Evolutionary conservation across 805 yeast species (phyloP).

Genomic region (Yueomyces sinensis): DNA sequence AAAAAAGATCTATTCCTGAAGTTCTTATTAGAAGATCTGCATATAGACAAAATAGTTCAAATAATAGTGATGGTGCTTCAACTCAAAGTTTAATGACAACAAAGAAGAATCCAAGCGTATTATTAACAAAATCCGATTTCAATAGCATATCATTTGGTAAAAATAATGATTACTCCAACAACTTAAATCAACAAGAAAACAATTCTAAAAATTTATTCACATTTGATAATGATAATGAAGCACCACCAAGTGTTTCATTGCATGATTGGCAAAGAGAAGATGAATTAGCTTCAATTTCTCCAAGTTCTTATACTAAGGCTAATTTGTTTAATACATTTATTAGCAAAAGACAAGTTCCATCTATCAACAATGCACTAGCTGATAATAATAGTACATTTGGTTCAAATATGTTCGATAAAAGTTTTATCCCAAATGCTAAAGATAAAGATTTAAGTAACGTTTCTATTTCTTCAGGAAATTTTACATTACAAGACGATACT

Average conservation of each 20-base stretch:
- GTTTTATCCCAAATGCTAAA: neutral
- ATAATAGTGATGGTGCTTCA: constrained; percentile 4
- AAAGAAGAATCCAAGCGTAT: constrained; percentile 2
- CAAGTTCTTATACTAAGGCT: constrained; percentile 1
- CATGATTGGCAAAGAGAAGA: constrained; percentile 31
- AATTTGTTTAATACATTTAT: constrained; percentile 2
- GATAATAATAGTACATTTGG: neutral
- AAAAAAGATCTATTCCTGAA: constrained; percentile 35
- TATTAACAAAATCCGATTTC: neutral
- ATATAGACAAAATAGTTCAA: constrained; percentile 1
- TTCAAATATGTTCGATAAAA: constrained; percentile 11
- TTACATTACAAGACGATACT: neutral
- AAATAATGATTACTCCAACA: neutral
- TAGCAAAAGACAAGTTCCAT: constrained; percentile 1
- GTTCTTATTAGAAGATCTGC: constrained; percentile 30
- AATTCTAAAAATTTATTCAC: neutral
- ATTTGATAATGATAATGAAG: constrained; percentile 25
- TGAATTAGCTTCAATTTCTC: constrained; percentile 9
- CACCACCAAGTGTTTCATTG: constrained; percentile 30
- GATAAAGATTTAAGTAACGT: constrained; percentile 2
- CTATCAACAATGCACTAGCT: neutral
- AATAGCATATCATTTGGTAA: neutral
- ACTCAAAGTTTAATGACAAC: constrained; percentile 1
- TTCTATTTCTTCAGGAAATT: constrained; percentile 3
- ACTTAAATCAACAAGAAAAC: neutral